Evolutionary conservation across 1,284 basidiomycete genomes (phyloP), one percentile per base, ranked within the genome.

Genomic region (Cerioporus squamosus): DNA sequence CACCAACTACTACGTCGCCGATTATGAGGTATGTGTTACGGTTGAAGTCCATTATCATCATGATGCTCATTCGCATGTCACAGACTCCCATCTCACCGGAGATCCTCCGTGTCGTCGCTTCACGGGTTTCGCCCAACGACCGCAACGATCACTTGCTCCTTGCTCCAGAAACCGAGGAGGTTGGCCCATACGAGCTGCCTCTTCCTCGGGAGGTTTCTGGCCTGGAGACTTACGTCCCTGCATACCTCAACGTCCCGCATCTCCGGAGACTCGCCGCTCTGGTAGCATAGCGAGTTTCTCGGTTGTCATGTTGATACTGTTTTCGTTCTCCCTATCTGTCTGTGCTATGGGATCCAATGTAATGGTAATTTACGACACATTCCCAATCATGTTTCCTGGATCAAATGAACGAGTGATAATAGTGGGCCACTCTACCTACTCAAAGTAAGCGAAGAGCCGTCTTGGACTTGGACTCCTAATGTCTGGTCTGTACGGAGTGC

Each of bases 1-100:
- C 77, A 92, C 91, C 60, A 96, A 97, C 77, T 99, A 99, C 80
- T 97, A 97, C 71, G 96, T 97, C 60, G 97, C 97, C 47, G 97
- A 99, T 77, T 98, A 97, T 74, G 95, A 98, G 84, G 93, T 93
- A 66, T 56, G 80, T 29, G 45, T n/a, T 17, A 14, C 24, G 17
- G 33, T 2, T 4, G 38, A 17, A 29, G 15, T 60, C 20, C 33
- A 23, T 39, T 29, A 20, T 40, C 20, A 24, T 42, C 24, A 7
- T 24, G 29, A 14, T 39, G 49, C 55, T 53, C 9, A 45, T 14
- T 26, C 18, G 4, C 24, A 38, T 29, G 44, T 42, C 42, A 31
- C 73, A 97, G 90, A 95, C 93, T 66, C 96, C 96, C 5, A 97
- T 98, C 68, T 95, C 95, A 0, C 93, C 94, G 31, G 96, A 98